Base-by-base conservation (phyloP, 169 alveolate genomes). In the Plasmodium cynomolgi region DNA sequence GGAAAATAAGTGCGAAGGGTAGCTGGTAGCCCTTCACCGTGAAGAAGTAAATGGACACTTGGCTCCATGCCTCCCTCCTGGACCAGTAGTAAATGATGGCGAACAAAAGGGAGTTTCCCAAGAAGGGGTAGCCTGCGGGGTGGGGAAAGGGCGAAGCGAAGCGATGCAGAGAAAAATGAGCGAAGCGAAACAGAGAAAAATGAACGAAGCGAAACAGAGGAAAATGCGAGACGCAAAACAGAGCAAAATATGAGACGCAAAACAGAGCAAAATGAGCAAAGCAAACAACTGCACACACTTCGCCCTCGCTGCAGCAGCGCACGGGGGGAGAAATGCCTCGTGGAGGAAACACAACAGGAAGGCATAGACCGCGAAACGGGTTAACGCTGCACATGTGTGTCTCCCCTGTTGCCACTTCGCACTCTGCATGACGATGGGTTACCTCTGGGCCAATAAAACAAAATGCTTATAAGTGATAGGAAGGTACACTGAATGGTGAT, bases 41-140 rank as follows among this genome's bases (percentile, higher is more conserved):
- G 84, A 98, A 88, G 58, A 97, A 96, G 96, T 97, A 98, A 72
- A 98, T 93, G 41, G 97, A 92, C 2, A 97, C 98, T 8, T 93
- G 93, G 79, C 96, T 97, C 95, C 97, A 96, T 81, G 98, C 97
- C 81, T 96, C 98, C 94, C 97, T 93, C 91, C 97, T 96, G 71
- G 98, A 97, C 98, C 98, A 97, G 84, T 97, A 97, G 95, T 98
- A 98, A 54, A 98, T 95, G 39, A 97, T 96, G 37, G 98, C 91
- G 71, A 97, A 97, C 68, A 96, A 68, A 41, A 98, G 95, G 56
- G 98, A 95, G 56, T 96, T 96, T 80, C 95, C 93, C 58, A 96
- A 81, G 84, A 93, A 81, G 11, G 97, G 97, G 93, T 91, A 95
- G 4, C 97, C 97, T 95, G 47, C 26, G 71, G 68, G 31, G 34